Percentiles rank a stretch among this genome's conserved stretches.
phyloP scores from a whole-genome alignment of 371 early-diverging fungal species.

The Parasitella parasitica region DNA sequence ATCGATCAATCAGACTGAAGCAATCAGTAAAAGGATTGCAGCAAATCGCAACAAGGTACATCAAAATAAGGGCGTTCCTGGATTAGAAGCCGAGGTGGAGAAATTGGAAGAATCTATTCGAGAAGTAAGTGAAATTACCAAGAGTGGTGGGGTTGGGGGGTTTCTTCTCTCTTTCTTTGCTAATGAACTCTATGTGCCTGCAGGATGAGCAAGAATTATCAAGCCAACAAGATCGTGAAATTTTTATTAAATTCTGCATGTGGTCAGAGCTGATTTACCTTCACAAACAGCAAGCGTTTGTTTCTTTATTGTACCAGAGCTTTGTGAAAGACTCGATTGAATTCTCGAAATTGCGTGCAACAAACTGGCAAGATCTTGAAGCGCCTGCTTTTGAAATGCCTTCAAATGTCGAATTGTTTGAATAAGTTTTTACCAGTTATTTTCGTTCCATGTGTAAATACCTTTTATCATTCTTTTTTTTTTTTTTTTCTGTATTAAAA shows the following conservation, averaged over 20 bases:
- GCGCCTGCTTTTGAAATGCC: constrained; percentile 47
- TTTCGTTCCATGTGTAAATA: background rate
- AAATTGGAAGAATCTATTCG: constrained; percentile 36
- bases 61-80: constrained; percentile 47
- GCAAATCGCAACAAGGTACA: constrained; percentile 38
- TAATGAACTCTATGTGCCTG: constrained; percentile 65
- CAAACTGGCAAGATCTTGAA: constrained; percentile 65
- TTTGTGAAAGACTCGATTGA: constrained; percentile 61
- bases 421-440: no score
- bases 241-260: constrained; percentile 44
- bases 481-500: constrained; percentile 4
- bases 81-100: constrained; percentile 43
- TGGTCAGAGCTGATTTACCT: constrained; percentile 45
- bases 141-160: background rate
- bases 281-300: constrained; percentile 54
- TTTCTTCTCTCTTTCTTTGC: constrained; percentile 58
- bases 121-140: constrained; percentile 25
- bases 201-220: constrained; percentile 94
- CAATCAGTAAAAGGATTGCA: constrained; percentile 32
- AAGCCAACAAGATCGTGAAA: constrained; percentile 39
- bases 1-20: constrained; percentile 39
- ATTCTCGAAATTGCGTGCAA: constrained; percentile 51
- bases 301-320: constrained; percentile 63
- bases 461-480: background rate
- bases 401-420: constrained; percentile 42